phyloP scores from a whole-genome alignment of 306 rosid species.

The Dalbergia oliveri region DNA sequence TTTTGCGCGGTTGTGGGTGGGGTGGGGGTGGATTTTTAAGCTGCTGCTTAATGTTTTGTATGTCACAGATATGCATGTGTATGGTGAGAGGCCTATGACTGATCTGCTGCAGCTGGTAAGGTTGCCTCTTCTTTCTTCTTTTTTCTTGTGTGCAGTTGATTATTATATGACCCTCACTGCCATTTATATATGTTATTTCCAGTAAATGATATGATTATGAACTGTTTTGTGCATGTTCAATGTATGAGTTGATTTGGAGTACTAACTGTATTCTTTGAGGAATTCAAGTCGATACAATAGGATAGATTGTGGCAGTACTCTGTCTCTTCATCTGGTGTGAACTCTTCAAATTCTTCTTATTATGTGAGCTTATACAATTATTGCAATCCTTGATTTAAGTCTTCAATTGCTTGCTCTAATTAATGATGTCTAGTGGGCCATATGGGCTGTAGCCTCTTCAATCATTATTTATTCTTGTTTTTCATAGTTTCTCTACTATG shows the following conservation, averaged over 20 bases:
- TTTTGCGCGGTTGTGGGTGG: not conserved
- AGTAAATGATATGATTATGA: conserved; percentile 19
- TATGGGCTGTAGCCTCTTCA: conserved; percentile 11
- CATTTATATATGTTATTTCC: not conserved
- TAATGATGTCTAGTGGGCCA: conserved; percentile 21
- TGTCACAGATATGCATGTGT: conserved; percentile 60
- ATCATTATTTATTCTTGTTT: conserved; percentile 32
- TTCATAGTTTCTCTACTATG: conserved; percentile 36
- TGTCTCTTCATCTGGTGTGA: conserved; percentile 10
- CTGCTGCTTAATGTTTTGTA: conserved; percentile 29
- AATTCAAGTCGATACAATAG: not conserved
- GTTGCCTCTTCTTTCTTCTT: conserved; percentile 32
- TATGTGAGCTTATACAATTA: conserved; percentile 4
- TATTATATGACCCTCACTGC: conserved; percentile 13
- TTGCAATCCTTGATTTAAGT: not conserved
- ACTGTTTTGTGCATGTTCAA: conserved; percentile 21
- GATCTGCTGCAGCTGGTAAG: conserved; percentile 92
- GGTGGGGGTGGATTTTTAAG: conserved; percentile 30
- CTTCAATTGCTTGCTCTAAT: conserved; percentile 25
- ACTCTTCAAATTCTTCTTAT: conserved; percentile 11
- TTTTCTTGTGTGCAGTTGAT: conserved; percentile 12
- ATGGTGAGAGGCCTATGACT: conserved; percentile 59
- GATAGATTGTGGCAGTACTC: not conserved
- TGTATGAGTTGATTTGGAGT: conserved; percentile 26
- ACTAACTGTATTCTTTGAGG: conserved; percentile 20